phyloP scores from a whole-genome alignment of 208 protist genomes.

The Acanthamoeba culbertsoni region DNA sequence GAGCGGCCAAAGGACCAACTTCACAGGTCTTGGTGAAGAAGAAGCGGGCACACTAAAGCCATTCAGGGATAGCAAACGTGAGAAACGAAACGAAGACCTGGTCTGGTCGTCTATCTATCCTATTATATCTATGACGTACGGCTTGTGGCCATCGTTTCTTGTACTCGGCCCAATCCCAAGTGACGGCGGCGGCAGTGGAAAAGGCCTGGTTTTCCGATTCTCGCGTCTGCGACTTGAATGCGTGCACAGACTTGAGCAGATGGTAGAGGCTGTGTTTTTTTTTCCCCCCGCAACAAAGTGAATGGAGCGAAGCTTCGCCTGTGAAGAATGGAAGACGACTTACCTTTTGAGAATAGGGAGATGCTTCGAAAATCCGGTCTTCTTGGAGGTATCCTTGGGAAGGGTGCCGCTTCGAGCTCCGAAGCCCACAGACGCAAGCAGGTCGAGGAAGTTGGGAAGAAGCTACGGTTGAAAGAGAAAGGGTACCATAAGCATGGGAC shows the following conservation, averaged over 20 bases:
- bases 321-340: no score
- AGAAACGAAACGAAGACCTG: no score
- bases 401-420: slow-evolving; percentile 2
- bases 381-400: slow-evolving; percentile 27
- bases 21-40: neutral
- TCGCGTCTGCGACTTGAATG: neutral
- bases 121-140: neutral
- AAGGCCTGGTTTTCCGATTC: neutral
- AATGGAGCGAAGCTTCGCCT: no score
- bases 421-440: neutral
- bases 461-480: neutral
- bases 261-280: slow-evolving; percentile 18
- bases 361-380: slow-evolving; percentile 8
- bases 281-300: no score
- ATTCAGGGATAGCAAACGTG: neutral
- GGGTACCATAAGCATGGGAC: neutral
- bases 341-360: slow-evolving; percentile 11
- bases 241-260: slow-evolving; percentile 10
- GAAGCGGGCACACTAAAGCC: neutral
- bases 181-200: neutral
- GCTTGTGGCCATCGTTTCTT: neutral
- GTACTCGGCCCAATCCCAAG: slow-evolving; percentile 14
- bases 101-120: no score
- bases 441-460: slow-evolving; percentile 24
- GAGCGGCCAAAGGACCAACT: neutral